These are phyloP conservation scores for Calocybe gangraenosa DNA, from an alignment of 768 basidiomycete genomes.

Conservation along the genomic window DNA sequence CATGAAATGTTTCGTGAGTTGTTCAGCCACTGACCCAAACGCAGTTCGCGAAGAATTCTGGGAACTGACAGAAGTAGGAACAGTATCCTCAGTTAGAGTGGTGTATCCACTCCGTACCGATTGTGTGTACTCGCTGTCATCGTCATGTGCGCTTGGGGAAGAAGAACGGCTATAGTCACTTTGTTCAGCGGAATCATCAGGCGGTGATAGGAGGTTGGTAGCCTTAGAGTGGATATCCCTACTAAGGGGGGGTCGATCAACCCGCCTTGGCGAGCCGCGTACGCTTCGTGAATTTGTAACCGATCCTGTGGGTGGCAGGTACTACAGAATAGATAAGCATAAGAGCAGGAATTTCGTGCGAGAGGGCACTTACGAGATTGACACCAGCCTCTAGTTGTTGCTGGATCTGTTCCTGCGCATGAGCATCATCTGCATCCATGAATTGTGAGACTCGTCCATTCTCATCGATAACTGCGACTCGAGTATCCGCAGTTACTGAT, in stretches of 20 bases:
- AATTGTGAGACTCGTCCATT: constrained; percentile 73
- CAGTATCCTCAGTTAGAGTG: constrained; percentile 49
- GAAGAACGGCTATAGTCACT: constrained; percentile 40
- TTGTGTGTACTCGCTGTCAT: constrained; percentile 52
- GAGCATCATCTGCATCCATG: constrained; percentile 84
- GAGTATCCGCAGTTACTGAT: constrained; percentile 17
- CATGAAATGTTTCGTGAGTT: constrained; percentile 56
- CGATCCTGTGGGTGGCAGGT: constrained; percentile 56
- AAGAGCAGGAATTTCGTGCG: background rate
- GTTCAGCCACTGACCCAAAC: constrained; percentile 54
- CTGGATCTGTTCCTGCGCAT: constrained; percentile 84
- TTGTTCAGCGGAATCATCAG: constrained; percentile 38
- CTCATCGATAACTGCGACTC: constrained; percentile 33
- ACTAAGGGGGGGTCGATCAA: constrained; percentile 41
- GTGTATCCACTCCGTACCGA: constrained; percentile 36
- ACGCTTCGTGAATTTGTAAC: constrained; percentile 65
- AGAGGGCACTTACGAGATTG: constrained; percentile 48
- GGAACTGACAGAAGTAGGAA: constrained; percentile 53
- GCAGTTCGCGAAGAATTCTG: constrained; percentile 30
- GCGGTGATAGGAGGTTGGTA: constrained; percentile 38
- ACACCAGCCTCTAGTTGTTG: constrained; percentile 76
- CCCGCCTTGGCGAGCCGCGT: constrained; percentile 62
- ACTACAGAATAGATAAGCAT: constrained; percentile 32
- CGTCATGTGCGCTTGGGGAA: constrained; percentile 45
- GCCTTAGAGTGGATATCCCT: constrained; percentile 35